Evolutionary conservation across 257 asterid genomes (phyloP), one percentile per base, ranked within the genome.

Genomic region (Ballota nigra): DNA sequence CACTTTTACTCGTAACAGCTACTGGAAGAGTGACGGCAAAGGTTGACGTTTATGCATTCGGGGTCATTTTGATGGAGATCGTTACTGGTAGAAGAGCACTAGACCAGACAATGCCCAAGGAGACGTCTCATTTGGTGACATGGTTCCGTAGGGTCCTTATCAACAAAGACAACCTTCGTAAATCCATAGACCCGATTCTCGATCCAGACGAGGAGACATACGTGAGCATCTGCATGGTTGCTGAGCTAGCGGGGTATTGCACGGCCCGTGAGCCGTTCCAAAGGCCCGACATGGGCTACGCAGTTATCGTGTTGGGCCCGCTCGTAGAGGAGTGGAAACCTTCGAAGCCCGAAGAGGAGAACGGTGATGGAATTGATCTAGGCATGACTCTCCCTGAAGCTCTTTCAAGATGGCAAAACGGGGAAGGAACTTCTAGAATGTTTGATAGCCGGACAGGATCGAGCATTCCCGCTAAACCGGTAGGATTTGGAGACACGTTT

Each of bases 261-360:
- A 86, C 97, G 1, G 95, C 96, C 13, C 87, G 89, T 0, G 97
- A 92, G 70, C 92, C 98, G 1, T 78, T 56, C 75, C 98, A 92
- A 73, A 83, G 98, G 49, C 98, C 97, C 0, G 96, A 92, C 71
- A 92, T 92, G 98, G 98, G 98, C 6, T 95, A 92, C 5, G 96
- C 95, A 0, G 97, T 90, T 15, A 90, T 88, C 24, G 83, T 92
- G 29, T 80, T 92, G 26, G 90, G 96, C 3, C 97, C 98, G 18
- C 92, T 90, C 8, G 98, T 92, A 0, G 93, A 90, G 72, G 90
- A 80, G 38, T 92, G 97, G 97, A 90, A 79, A 53, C 98, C 98
- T 9, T 60, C 86, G 5, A 73, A 66, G 49, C 79, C 76, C 0
- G 43, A 40, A 11, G 90, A 79, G 16, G 93, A 85, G 4, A 96